Evolutionary conservation across 257 asterid species (phyloP).

Genomic region (Penstemon davidsonii): DNA sequence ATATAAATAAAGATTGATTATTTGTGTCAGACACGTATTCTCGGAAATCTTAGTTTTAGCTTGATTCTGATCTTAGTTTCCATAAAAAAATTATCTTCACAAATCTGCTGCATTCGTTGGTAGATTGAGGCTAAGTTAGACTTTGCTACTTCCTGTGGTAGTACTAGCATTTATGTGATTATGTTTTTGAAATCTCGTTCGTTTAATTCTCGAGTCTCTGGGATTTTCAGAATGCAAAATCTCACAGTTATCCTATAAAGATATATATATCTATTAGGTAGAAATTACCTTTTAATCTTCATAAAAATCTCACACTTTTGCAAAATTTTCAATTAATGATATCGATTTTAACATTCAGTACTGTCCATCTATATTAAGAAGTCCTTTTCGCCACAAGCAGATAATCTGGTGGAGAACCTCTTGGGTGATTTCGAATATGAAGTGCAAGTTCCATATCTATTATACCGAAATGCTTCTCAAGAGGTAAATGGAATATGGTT

Average conservation of each 20-base stretch:
- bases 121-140: too few relatives aligned
- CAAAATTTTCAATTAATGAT: slow-evolving; percentile 3
- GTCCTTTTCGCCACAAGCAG: slow-evolving; percentile 45
- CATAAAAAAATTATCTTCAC: background rate
- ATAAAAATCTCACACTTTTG: background rate
- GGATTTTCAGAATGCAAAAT: background rate
- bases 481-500: slow-evolving; percentile 97
- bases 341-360: slow-evolving; percentile 14
- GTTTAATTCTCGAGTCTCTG: background rate
- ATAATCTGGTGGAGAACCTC: slow-evolving; percentile 92
- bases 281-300: background rate
- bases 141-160: too few relatives aligned
- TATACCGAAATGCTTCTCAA: slow-evolving; percentile 85
- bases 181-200: background rate
- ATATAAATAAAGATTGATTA: background rate
- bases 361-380: slow-evolving; percentile 9
- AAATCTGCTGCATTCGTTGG: too few relatives aligned
- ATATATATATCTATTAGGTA: background rate
- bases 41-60: background rate
- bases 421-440: slow-evolving; percentile 93
- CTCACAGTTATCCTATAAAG: too few relatives aligned
- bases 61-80: slow-evolving; percentile 1
- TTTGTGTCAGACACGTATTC: background rate
- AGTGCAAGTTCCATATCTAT: slow-evolving; percentile 78
- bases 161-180: too few relatives aligned